Percentiles rank a stretch among this genome's conserved stretches.
phyloP scores from a whole-genome alignment of 2,329 filamentous ascomycete genomes.

The Cadophora sp. region DNA sequence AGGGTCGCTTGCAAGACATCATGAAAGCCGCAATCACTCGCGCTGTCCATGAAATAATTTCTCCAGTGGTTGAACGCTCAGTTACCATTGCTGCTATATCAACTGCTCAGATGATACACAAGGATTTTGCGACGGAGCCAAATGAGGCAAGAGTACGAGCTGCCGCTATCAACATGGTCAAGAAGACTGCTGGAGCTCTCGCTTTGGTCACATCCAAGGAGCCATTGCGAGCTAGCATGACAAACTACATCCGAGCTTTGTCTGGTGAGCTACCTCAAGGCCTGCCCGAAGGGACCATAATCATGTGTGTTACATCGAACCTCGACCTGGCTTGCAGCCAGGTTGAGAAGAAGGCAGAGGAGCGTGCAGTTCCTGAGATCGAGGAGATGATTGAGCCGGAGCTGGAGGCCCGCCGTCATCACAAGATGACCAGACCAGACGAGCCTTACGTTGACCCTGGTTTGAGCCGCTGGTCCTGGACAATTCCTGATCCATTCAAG shows the following conservation, averaged over 20 bases:
- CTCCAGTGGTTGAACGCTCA: slow-evolving; percentile 94
- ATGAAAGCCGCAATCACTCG: slow-evolving; percentile 86
- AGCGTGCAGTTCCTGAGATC: slow-evolving; percentile 91
- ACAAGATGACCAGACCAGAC: slow-evolving; percentile 76
- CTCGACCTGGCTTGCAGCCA: slow-evolving; percentile 91
- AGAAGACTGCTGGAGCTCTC: slow-evolving; percentile 90
- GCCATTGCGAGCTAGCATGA: slow-evolving; percentile 93
- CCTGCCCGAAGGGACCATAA: slow-evolving; percentile 90
- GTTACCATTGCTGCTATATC: slow-evolving; percentile 98
- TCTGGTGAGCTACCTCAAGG: slow-evolving; percentile 74
- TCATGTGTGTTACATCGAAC: slow-evolving; percentile 99
- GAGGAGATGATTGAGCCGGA: slow-evolving; percentile 89
- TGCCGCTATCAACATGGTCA: slow-evolving; percentile 92
- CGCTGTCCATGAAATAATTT: slow-evolving; percentile 94
- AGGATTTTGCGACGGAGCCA: slow-evolving; percentile 93
- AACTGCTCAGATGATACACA: slow-evolving; percentile 92
- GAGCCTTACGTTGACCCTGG: slow-evolving; percentile 84
- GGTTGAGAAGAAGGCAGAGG: slow-evolving; percentile 94
- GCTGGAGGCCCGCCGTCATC: slow-evolving; percentile 77
- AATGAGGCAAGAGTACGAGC: slow-evolving; percentile 87
- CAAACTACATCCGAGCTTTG: slow-evolving; percentile 87
- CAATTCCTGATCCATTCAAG: slow-evolving; percentile 93
- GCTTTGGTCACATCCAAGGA: slow-evolving; percentile 99
- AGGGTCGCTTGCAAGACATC: slow-evolving; percentile 73
- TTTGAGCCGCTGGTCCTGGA: slow-evolving; percentile 89